phyloP scores from a whole-genome alignment of 495 filamentous ascomycete genomes.

The Aspergillus asperescens region DNA sequence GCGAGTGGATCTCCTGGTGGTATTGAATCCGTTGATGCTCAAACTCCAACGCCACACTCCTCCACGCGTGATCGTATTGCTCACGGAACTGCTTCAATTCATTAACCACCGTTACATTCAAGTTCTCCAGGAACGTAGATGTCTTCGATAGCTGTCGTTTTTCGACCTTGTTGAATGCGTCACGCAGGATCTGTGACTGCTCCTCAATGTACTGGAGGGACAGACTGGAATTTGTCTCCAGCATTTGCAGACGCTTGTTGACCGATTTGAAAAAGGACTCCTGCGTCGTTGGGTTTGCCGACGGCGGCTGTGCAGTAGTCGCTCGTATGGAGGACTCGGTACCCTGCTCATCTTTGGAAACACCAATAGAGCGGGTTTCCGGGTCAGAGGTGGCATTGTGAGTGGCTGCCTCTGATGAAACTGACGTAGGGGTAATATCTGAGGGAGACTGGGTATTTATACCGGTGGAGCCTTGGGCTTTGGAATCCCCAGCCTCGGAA shows the following conservation, averaged over 20 bases:
- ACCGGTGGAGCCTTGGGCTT: slow-evolving; percentile 16
- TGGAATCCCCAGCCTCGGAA: slow-evolving; percentile 18
- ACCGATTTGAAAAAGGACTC: slow-evolving; percentile 97
- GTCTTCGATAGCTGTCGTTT: slow-evolving; percentile 82
- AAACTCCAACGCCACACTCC: slow-evolving; percentile 85
- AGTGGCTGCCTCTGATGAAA: slow-evolving; percentile 18
- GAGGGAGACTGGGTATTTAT: slow-evolving; percentile 10
- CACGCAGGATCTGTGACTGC: slow-evolving; percentile 84
- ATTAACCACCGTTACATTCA: slow-evolving; percentile 81
- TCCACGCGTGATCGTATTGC: slow-evolving; percentile 96
- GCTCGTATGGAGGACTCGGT: slow-evolving; percentile 44
- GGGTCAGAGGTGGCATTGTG: slow-evolving; percentile 26
- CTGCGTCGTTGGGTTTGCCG: slow-evolving; percentile 76
- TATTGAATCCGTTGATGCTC: slow-evolving; percentile 79
- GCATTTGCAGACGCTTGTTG: slow-evolving; percentile 80
- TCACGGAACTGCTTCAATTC: slow-evolving; percentile 75
- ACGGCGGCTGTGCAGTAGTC: slow-evolving; percentile 50
- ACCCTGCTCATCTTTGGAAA: slow-evolving; percentile 31
- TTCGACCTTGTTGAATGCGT: slow-evolving; percentile 87
- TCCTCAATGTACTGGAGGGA: slow-evolving; percentile 96
- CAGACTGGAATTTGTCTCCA: slow-evolving; percentile 88
- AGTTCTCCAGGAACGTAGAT: slow-evolving; percentile 67
- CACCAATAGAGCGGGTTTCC: slow-evolving; percentile 15
- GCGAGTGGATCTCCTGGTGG: slow-evolving; percentile 70
- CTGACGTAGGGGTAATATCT: slow-evolving; percentile 21